A percentile compares a stretch with the other conserved stretches of the same genome.
Conservation (phyloP, 2,329 filamentous ascomycete genomes). For the Cercospora beticola region DNA sequence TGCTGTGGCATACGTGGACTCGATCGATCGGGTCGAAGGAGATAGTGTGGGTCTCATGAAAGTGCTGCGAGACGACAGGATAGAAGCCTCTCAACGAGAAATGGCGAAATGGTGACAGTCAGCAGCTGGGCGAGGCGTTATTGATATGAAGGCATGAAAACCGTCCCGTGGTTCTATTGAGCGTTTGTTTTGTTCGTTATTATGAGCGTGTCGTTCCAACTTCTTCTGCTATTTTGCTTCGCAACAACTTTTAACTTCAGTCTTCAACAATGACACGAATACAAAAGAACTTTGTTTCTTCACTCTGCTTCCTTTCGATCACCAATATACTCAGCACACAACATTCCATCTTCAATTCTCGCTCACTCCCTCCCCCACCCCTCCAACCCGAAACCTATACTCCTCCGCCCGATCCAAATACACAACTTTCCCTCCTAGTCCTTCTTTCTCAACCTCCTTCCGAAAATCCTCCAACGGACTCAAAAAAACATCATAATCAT, state of each 20-base stretch:
- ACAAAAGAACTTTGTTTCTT: not conserved
- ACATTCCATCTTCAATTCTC: too few species aligned
- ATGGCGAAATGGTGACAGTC: not conserved
- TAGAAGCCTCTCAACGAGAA: not conserved
- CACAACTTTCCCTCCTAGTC: constrained; percentile 55
- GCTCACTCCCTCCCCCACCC: too few species aligned
- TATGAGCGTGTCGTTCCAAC: not conserved
- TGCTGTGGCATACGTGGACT: constrained; percentile 6
- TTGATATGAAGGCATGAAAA: not conserved
- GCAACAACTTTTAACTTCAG: too few species aligned
- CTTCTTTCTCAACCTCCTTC: constrained; percentile 54
- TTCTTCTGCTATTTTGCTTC: not conserved
- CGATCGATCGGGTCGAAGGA: constrained; percentile 7
- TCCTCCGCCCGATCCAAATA: constrained; percentile 61
- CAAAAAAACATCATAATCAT: constrained; percentile 64
- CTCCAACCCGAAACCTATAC: constrained; percentile 53
- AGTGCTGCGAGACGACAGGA: constrained; percentile 12
- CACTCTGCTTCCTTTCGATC: too few species aligned
- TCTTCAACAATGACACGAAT: not conserved
- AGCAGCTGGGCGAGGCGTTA: not conserved
- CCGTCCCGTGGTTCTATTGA: not conserved
- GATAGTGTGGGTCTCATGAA: constrained; percentile 10
- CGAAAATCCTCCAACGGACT: constrained; percentile 62
- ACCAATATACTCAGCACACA: too few species aligned
- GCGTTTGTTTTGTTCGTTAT: not conserved